These are phyloP conservation scores for Crithidia expoeki DNA, from an alignment of 208 protist genomes.

Conservation along the genomic window DNA sequence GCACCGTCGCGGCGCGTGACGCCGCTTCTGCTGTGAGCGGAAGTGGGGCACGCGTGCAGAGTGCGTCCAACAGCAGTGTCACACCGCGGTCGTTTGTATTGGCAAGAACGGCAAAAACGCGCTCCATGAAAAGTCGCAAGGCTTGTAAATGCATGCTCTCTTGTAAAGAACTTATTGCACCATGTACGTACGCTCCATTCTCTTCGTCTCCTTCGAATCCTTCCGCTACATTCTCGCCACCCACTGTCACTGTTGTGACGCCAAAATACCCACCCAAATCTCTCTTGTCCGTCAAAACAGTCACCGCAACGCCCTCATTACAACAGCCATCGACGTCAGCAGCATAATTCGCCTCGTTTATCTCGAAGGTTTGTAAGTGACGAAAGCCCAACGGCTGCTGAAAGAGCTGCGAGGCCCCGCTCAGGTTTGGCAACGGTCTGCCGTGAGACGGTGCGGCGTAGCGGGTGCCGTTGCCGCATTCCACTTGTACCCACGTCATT, in stretches of 20 bases:
- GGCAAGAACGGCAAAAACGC: slow-evolving; percentile 32
- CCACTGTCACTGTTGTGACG: slow-evolving; percentile 58
- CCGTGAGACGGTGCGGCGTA: slow-evolving; percentile 65
- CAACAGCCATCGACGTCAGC: background rate
- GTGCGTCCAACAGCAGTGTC: slow-evolving; percentile 36
- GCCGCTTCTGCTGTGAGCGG: slow-evolving; percentile 17
- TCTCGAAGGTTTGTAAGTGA: slow-evolving; percentile 35
- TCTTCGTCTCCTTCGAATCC: slow-evolving; percentile 26
- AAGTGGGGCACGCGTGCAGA: slow-evolving; percentile 33
- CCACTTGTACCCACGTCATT: slow-evolving; percentile 76
- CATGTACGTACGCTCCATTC: background rate
- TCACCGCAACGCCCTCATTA: slow-evolving; percentile 22
- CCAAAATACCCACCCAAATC: slow-evolving; percentile 61
- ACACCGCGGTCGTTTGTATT: slow-evolving; percentile 50
- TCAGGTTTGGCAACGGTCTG: slow-evolving; percentile 37
- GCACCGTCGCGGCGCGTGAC: slow-evolving; percentile 8
- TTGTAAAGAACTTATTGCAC: no score
- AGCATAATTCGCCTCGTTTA: slow-evolving; percentile 3
- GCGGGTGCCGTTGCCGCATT: slow-evolving; percentile 46
- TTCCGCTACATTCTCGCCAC: slow-evolving; percentile 16
- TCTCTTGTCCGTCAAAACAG: slow-evolving; percentile 55
- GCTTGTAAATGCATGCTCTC: background rate
- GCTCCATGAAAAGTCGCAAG: slow-evolving; percentile 36
- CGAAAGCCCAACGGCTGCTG: slow-evolving; percentile 20
- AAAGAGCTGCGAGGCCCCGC: slow-evolving; percentile 63